phyloP scores from a whole-genome alignment of 2,329 filamentous ascomycete genomes.

The Nannizzia gypsea region DNA sequence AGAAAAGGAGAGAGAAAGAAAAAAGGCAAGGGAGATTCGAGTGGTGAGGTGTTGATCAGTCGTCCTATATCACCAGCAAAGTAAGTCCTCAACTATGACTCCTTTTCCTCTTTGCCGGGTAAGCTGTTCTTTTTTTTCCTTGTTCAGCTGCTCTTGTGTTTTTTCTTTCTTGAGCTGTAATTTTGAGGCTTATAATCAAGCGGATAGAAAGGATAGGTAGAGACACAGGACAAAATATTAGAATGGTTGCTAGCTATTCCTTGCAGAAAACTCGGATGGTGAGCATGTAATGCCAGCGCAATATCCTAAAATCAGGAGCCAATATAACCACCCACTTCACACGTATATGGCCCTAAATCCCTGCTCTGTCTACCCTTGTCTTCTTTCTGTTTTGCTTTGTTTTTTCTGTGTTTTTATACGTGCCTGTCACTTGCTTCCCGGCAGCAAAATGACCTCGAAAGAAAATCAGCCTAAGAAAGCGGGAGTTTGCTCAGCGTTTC shows the following conservation, averaged over 20 bases:
- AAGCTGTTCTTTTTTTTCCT: conserved; percentile 15
- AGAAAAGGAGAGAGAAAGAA: conserved; percentile 16
- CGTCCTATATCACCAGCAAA: not conserved
- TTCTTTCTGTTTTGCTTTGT: not conserved
- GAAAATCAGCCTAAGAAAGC: not conserved
- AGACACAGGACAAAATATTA: conserved; percentile 17
- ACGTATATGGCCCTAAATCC: not conserved
- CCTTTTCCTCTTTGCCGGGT: conserved; percentile 10
- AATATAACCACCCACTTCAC: conserved; percentile 2
- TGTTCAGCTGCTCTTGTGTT: conserved; percentile 14
- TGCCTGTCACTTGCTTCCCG: conserved; percentile 3
- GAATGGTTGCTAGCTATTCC: conserved; percentile 37
- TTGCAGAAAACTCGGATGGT: conserved; percentile 28
- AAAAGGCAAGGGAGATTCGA: conserved; percentile 16
- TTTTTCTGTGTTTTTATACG: not conserved
- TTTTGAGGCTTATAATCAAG: not conserved
- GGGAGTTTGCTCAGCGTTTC: not conserved
- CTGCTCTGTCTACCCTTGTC: not conserved
- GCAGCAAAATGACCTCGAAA: not conserved
- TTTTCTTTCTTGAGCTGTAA: conserved; percentile 8
- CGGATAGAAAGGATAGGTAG: conserved; percentile 10
- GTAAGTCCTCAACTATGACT: not conserved
- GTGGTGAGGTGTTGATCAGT: not conserved
- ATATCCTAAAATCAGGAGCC: conserved; percentile 20
- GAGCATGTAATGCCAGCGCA: conserved; percentile 21